A percentile compares a stretch with the other conserved stretches of the same genome.
These are phyloP conservation scores for Exophiala bonariae DNA, from an alignment of 2,329 filamentous ascomycete genomes.

Conservation along the genomic window DNA sequence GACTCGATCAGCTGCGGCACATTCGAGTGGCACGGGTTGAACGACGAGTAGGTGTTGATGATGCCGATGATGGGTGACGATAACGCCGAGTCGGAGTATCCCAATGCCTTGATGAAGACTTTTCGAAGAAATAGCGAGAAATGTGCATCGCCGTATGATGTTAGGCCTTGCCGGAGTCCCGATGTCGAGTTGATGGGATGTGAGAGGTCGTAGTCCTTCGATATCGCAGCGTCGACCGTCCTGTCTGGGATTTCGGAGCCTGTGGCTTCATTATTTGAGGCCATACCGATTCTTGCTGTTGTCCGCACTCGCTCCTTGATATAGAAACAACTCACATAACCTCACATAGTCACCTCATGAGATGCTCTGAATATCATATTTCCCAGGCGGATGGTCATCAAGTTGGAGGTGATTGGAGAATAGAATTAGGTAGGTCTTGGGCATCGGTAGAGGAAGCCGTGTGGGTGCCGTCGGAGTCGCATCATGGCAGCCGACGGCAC, in stretches of 20 bases:
- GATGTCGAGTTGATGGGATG: constrained; percentile 50
- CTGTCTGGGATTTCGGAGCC: background rate
- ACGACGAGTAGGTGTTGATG: constrained; percentile 70
- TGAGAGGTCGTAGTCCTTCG: constrained; percentile 59
- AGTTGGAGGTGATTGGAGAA: constrained; percentile 5
- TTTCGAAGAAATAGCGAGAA: constrained; percentile 75
- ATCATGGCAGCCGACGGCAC: no score
- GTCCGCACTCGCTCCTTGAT: background rate
- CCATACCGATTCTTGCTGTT: no score
- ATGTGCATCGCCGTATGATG: constrained; percentile 71
- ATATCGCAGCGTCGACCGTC: background rate
- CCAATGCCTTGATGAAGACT: constrained; percentile 74
- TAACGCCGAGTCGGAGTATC: constrained; percentile 71
- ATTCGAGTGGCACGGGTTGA: constrained; percentile 75
- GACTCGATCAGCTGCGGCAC: constrained; percentile 71
- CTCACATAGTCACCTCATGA: no score
- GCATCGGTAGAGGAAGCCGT: no score
- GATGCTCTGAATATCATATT: no score
- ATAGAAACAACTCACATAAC: no score
- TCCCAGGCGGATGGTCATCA: constrained; percentile 6
- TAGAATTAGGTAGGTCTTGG: no score
- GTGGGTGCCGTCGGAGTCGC: no score
- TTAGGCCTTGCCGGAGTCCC: constrained; percentile 64
- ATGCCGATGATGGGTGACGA: constrained; percentile 72
- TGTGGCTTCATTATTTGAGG: background rate